Evolutionary conservation across 2,329 filamentous ascomycete genomes (phyloP), one percentile per base, ranked within the genome.

Genomic region (Aspergillus sclerotialis): DNA sequence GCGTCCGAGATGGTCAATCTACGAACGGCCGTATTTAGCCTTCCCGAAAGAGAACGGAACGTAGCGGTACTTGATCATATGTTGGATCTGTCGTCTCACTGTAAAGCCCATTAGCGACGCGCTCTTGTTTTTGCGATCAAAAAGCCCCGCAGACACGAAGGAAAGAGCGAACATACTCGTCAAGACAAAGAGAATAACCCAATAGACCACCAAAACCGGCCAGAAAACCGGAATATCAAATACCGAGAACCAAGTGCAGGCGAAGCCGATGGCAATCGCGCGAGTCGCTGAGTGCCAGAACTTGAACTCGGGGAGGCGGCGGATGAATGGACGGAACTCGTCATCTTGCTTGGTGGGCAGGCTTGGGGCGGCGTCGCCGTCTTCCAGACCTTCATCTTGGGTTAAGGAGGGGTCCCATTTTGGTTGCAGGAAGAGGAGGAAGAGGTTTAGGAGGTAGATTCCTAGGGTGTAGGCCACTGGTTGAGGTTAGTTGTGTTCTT

Each of bases 21-120:
- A 59, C 52, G 54, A 57, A 10, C 57, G 58, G 36, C 67, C 65
- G 63, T 92, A 93, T 58, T 77, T 80, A 45, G 84, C 74, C 77
- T 95, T 95, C 64, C 89, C 89, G 47, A 94, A 79, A 26, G 85
- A 82, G 69, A 95, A 94, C 26, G 89, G 88, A 18, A 94, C 88
- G 60, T 94, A 98, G 68, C 90, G 86, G 72, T 96, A 98, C 73
- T 96, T 98, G 76, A 98, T 90, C 92, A 98, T 98, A 70, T 96
- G 92, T 70, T 98, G 92, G 52, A 98, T 98, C 70, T 98, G 92
- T 73, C 92, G 86, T 66, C 92, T 80, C 92, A 98, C 88, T 94
- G 51, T 18, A 36, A 18, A 42, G 33, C n/a, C n/a, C n/a, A n/a
- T n/a, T n/a, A n/a, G n/a, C n/a, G n/a, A n/a, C n/a, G n/a, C n/a